Evolutionary conservation across 768 basidiomycete genomes (phyloP).

Genomic region (Tricholoma terreum): DNA sequence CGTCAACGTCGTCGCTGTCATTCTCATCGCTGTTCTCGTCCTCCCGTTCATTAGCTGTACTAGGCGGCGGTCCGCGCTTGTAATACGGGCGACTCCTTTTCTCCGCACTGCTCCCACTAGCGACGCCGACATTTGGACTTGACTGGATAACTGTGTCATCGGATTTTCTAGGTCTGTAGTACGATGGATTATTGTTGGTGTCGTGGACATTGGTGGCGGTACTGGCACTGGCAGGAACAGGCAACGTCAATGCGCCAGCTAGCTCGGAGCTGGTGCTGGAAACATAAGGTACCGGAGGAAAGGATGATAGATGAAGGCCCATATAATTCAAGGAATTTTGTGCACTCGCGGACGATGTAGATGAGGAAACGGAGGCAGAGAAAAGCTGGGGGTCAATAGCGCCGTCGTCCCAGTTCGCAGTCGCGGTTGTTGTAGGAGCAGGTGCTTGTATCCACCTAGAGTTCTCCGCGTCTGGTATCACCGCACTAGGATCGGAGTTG

Average conservation of each 20-base stretch:
- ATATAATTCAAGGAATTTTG: background rate
- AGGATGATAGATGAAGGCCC: constrained; percentile 11
- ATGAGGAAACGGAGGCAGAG: background rate
- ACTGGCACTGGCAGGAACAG: constrained; percentile 11
- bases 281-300: constrained; percentile 29
- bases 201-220: background rate
- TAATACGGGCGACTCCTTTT: background rate
- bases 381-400: constrained; percentile 20
- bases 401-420: constrained; percentile 8
- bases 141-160: background rate
- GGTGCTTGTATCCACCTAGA: background rate
- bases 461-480: constrained; percentile 6
- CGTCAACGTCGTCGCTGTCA: background rate
- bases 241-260: constrained; percentile 45
- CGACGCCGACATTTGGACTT: background rate
- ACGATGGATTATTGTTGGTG: background rate
- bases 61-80: no score
- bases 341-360: background rate
- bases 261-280: constrained; percentile 40
- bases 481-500: constrained; percentile 1
- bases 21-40: background rate
- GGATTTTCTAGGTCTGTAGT: background rate
- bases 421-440: background rate
- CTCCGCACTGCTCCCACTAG: background rate
- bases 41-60: background rate